A percentile compares a stretch with the other conserved stretches of the same genome.
These are phyloP conservation scores for Nicotiana paniculata DNA, from an alignment of 257 asterid species.

Conservation along the genomic window DNA sequence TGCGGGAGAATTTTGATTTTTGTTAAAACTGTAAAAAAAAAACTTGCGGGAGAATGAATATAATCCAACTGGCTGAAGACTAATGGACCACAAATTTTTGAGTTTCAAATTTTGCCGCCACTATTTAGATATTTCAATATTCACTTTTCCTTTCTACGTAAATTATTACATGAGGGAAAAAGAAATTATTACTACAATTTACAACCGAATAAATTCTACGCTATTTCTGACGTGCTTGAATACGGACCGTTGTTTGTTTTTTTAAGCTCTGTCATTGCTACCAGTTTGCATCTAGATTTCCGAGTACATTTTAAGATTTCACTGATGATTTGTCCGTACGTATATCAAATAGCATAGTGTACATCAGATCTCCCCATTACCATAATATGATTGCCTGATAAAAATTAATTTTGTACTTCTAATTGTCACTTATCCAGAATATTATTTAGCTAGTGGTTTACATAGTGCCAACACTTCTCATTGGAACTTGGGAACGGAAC, in stretches of 20 bases:
- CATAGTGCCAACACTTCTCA: background rate
- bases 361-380: background rate
- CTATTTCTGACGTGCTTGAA: too few relatives aligned
- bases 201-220: background rate
- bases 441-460: too few relatives aligned
- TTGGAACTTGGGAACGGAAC: too few relatives aligned
- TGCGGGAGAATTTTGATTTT: constrained; percentile 40
- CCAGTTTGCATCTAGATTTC: background rate
- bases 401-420: background rate
- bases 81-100: background rate
- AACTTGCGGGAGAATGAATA: constrained; percentile 51
- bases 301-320: too few relatives aligned
- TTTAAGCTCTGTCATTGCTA: background rate
- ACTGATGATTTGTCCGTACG: too few relatives aligned
- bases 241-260: too few relatives aligned
- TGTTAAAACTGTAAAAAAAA: background rate
- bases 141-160: background rate
- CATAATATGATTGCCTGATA: background rate
- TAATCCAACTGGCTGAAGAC: background rate
- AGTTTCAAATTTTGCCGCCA: constrained; percentile 15
- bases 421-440: background rate
- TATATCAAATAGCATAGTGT: background rate
- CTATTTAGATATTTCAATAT: background rate
- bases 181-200: too few relatives aligned
- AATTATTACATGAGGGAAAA: too few relatives aligned